Conservation (phyloP, 164 flowering plant species). For the Piper betle region DNA sequence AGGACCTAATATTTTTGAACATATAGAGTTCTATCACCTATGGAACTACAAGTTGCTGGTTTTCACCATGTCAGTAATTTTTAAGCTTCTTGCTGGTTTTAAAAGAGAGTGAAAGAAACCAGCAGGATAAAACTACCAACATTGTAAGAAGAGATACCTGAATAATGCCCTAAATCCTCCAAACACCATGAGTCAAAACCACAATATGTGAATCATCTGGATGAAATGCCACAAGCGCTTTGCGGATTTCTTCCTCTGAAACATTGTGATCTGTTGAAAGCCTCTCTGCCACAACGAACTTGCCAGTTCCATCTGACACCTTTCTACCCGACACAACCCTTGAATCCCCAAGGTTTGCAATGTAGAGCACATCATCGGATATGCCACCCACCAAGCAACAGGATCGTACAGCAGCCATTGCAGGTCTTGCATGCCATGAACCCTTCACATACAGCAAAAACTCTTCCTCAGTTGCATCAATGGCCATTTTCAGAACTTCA, state of each 20-base stretch:
- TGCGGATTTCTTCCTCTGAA: conserved; percentile 52
- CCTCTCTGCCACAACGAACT: conserved; percentile 46
- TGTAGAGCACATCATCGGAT: conserved; percentile 41
- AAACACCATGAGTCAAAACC: conserved; percentile 45
- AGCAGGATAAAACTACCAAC: too few relatives aligned
- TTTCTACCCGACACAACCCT: conserved; percentile 55
- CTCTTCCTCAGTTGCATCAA: conserved; percentile 61
- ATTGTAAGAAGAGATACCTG: conserved; percentile 34
- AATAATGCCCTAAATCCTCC: conserved; percentile 81
- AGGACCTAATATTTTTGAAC: too few relatives aligned
- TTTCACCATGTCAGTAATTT: not conserved
- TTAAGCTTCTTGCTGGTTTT: not conserved
- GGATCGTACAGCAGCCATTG: conserved; percentile 56
- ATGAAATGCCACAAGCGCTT: conserved; percentile 45
- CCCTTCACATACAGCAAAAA: conserved; percentile 48
- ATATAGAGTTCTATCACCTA: too few relatives aligned
- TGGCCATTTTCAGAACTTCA: conserved; percentile 45
- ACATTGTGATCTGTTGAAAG: conserved; percentile 73
- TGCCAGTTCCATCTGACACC: conserved; percentile 18
- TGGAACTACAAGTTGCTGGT: too few relatives aligned
- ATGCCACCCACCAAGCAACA: conserved; percentile 75
- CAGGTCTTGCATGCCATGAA: conserved; percentile 29
- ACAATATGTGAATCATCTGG: conserved; percentile 67
- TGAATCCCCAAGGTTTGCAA: conserved; percentile 76
- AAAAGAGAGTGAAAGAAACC: not conserved